A percentile compares a stretch with the other conserved stretches of the same genome.
Evolutionary conservation across 1,139 yeast species (phyloP).

Genomic region (Sugiyamaella pinicola): DNA sequence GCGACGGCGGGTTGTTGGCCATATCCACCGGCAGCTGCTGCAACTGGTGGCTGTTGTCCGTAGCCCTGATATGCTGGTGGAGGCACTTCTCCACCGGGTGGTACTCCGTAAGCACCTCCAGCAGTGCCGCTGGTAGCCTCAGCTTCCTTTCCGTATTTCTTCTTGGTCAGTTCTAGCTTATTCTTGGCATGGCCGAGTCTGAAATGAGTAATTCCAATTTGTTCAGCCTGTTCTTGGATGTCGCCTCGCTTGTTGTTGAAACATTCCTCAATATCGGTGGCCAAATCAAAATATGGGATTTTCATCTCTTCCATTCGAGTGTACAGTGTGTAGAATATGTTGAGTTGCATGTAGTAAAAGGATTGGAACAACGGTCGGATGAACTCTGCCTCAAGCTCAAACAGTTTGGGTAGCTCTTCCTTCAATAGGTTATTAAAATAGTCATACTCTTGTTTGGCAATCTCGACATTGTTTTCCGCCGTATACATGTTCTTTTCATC

Average conservation of each 20-base stretch:
- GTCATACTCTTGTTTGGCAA: conserved; percentile 94
- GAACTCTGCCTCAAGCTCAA: conserved; percentile 86
- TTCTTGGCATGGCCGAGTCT: conserved; percentile 83
- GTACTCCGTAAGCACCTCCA: conserved; percentile 41
- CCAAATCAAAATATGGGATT: conserved; percentile 90
- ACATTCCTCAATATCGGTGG: conserved; percentile 79
- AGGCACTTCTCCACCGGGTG: conserved; percentile 28
- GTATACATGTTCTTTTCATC: conserved; percentile 89
- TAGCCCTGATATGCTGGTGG: conserved; percentile 34
- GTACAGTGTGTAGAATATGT: conserved; percentile 90
- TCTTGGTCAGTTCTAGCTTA: conserved; percentile 78
- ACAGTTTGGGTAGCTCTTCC: conserved; percentile 82
- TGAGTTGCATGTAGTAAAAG: conserved; percentile 95
- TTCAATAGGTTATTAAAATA: conserved; percentile 94
- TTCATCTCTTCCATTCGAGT: conserved; percentile 92
- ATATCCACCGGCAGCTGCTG: neutral
- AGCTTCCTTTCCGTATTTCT: conserved; percentile 62
- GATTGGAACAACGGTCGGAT: conserved; percentile 91
- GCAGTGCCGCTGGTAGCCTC: conserved; percentile 41
- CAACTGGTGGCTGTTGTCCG: conserved; percentile 32
- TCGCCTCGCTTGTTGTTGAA: conserved; percentile 82
- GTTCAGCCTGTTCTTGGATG: conserved; percentile 85
- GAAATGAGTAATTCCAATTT: conserved; percentile 84
- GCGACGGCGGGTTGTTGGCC: conserved; percentile 33
- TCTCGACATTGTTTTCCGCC: conserved; percentile 84